A percentile compares a stretch with the other conserved stretches of the same genome.
phyloP scores from a whole-genome alignment of 805 yeast genomes.

The Pichia occidentalis region DNA sequence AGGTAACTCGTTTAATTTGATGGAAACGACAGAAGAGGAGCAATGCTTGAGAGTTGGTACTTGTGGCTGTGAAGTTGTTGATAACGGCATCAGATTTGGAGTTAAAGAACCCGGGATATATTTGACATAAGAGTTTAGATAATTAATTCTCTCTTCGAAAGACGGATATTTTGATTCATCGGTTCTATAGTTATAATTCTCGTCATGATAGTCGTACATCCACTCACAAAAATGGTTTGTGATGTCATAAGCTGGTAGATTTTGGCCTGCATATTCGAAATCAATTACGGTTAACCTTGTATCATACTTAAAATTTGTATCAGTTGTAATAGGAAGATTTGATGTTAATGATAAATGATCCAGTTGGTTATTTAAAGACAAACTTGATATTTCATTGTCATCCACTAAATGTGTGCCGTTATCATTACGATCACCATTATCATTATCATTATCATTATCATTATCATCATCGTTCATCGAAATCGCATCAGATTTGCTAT shows the following conservation, averaged over 20 bases:
- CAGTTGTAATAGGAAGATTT: slow-evolving; percentile 27
- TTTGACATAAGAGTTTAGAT: slow-evolving; percentile 73
- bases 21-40: slow-evolving; percentile 28
- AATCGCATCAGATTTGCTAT: slow-evolving; percentile 26
- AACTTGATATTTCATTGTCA: slow-evolving; percentile 14
- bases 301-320: slow-evolving; percentile 35
- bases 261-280: slow-evolving; percentile 92
- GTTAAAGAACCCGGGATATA: slow-evolving; percentile 36
- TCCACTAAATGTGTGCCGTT: slow-evolving; percentile 3
- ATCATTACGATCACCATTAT: neutral
- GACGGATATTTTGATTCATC: slow-evolving; percentile 57
- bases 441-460: slow-evolving; percentile 14
- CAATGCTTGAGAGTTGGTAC: slow-evolving; percentile 11
- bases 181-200: slow-evolving; percentile 46
- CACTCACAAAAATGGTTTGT: slow-evolving; percentile 94
- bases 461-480: slow-evolving; percentile 25
- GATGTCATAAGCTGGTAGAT: slow-evolving; percentile 81
- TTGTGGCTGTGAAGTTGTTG: slow-evolving; percentile 14
- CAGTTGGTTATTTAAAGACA: slow-evolving; percentile 14
- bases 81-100: slow-evolving; percentile 19
- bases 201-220: slow-evolving; percentile 89
- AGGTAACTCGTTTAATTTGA: slow-evolving; percentile 30
- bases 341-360: slow-evolving; percentile 3
- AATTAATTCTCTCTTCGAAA: slow-evolving; percentile 58
- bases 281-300: slow-evolving; percentile 85